Evolutionary conservation across 192 early-diverging fungal species (phyloP).

Genomic region (Allomyces javanicus): DNA sequence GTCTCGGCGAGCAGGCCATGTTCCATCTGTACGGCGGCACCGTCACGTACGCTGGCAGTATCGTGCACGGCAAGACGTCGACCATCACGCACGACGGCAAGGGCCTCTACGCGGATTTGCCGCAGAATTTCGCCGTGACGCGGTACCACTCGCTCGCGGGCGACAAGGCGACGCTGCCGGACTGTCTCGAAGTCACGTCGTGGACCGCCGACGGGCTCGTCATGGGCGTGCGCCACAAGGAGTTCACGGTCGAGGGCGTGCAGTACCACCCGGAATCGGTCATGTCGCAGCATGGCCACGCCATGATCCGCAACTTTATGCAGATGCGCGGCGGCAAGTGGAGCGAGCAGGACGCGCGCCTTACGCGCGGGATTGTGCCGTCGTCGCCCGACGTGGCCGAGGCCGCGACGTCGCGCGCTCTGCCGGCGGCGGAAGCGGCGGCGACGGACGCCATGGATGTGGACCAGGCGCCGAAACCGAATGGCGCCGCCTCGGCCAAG

Average conservation of each 20-base stretch:
- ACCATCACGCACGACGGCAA: conserved; percentile 76
- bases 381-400: not conserved
- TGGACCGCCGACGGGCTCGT: conserved; percentile 63
- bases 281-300: conserved; percentile 72
- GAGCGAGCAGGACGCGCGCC: conserved; percentile 38
- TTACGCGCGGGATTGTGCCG: conserved; percentile 7
- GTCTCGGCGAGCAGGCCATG: conserved; percentile 96
- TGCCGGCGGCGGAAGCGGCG: not conserved
- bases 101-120: conserved; percentile 67
- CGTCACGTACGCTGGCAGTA: conserved; percentile 83
- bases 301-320: conserved; percentile 82
- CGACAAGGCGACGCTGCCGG: conserved; percentile 58
- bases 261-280: conserved; percentile 99
- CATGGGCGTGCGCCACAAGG: conserved; percentile 89
- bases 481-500: not conserved
- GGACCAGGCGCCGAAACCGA: not conserved
- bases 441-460: not conserved
- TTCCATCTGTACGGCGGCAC: conserved; percentile 86
- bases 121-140: conserved; percentile 70
- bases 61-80: conserved; percentile 90
- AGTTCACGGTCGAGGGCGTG: conserved; percentile 78
- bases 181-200: conserved; percentile 65
- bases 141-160: conserved; percentile 95
- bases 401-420: conserved; percentile 1
- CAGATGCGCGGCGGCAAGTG: conserved; percentile 67